Percentiles rank a stretch among this genome's conserved stretches.
Evolutionary conservation across 2,329 filamentous ascomycete species (phyloP).

Genomic region (Ophiostoma quercus): DNA sequence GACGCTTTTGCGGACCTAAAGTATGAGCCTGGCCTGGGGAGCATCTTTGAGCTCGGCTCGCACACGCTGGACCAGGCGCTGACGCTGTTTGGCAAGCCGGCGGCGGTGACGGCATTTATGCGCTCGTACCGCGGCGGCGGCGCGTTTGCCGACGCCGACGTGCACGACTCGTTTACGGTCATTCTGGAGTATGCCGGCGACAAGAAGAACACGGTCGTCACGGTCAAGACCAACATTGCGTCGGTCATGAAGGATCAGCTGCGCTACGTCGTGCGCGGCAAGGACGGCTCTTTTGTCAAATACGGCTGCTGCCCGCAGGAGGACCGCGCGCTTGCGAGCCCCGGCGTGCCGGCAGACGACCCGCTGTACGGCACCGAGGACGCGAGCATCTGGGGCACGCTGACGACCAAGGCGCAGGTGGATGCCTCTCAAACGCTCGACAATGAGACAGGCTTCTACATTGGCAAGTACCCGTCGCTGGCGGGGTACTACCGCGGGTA

Average conservation of each 20-base stretch:
- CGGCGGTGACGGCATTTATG: slow-evolving; percentile 53
- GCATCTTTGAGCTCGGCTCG: slow-evolving; percentile 41
- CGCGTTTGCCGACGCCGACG: slow-evolving; percentile 33
- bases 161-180: slow-evolving; percentile 49
- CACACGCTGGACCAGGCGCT: slow-evolving; percentile 60
- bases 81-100: slow-evolving; percentile 52
- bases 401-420: slow-evolving; percentile 32
- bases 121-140: slow-evolving; percentile 43
- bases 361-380: slow-evolving; percentile 36
- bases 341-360: slow-evolving; percentile 24
- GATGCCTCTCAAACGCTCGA: slow-evolving; percentile 34
- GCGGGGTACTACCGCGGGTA: slow-evolving; percentile 39
- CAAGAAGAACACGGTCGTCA: slow-evolving; percentile 46
- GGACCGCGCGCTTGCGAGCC: slow-evolving; percentile 28
- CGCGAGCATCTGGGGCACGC: slow-evolving; percentile 34
- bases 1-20: slow-evolving; percentile 30
- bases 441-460: slow-evolving; percentile 33
- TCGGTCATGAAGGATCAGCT: slow-evolving; percentile 55
- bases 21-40: slow-evolving; percentile 37
- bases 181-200: slow-evolving; percentile 50
- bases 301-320: slow-evolving; percentile 36
- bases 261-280: slow-evolving; percentile 57
- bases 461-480: slow-evolving; percentile 37
- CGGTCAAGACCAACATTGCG: slow-evolving; percentile 55
- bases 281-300: slow-evolving; percentile 47